Percentiles rank a stretch among this genome's conserved stretches.
Conservation (phyloP, 805 yeast genomes). For the Candida vartiovaarae region DNA sequence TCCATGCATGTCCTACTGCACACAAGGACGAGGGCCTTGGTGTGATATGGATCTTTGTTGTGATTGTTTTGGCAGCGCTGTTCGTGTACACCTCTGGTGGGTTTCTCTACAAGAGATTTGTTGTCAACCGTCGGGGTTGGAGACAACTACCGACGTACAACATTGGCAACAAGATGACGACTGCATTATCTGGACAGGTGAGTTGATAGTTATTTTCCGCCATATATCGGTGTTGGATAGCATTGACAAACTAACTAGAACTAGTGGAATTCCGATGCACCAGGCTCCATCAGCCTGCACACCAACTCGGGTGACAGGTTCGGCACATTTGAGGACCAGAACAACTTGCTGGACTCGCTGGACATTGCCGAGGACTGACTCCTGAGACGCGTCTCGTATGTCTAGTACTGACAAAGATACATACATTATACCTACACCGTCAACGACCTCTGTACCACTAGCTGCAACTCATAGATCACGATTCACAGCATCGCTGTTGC, state of each 20-base stretch:
- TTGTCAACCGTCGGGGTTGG: constrained; percentile 31
- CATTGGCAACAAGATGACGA: constrained; percentile 19
- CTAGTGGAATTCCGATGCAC: constrained; percentile 12
- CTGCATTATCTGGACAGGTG: constrained; percentile 22
- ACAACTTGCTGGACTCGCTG: constrained; percentile 32
- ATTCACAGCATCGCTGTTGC: neutral
- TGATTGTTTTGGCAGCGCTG: constrained; percentile 38
- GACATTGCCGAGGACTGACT: constrained; percentile 22
- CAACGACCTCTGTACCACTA: neutral
- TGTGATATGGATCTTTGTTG: constrained; percentile 56
- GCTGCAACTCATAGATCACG: neutral
- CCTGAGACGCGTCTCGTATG: neutral
- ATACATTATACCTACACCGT: neutral
- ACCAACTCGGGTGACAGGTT: constrained; percentile 24
- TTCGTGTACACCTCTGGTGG: constrained; percentile 39
- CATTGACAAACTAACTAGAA: neutral
- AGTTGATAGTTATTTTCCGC: constrained; percentile 8
- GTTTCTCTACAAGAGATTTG: constrained; percentile 27
- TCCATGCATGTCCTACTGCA: constrained; percentile 81
- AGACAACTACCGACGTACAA: constrained; percentile 26
- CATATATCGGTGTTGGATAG: constrained; percentile 1
- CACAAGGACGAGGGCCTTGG: constrained; percentile 58
- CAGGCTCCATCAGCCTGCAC: constrained; percentile 13
- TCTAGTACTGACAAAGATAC: neutral
- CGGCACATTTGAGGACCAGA: constrained; percentile 34